phyloP scores from a whole-genome alignment of 345 rosid genomes.

The Corchorus olitorius region DNA sequence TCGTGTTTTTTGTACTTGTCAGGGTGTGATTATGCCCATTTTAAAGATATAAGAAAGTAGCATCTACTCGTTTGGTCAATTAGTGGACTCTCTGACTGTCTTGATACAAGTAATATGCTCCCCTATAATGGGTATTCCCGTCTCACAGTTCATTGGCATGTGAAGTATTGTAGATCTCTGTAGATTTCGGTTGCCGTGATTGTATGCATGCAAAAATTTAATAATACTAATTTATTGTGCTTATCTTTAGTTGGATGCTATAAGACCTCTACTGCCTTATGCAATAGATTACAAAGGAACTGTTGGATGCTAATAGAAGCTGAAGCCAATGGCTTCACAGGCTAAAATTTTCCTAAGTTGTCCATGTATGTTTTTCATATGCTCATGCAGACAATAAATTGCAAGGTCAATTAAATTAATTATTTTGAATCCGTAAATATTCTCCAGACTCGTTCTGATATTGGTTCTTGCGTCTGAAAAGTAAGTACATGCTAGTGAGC shows the following conservation, averaged over 20 bases:
- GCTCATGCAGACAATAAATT: background rate
- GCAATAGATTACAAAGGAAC: background rate
- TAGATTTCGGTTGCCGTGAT: background rate
- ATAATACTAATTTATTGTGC: background rate
- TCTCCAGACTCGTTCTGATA: conserved; percentile 1
- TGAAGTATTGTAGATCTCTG: background rate
- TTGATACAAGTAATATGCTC: background rate
- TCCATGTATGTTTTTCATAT: background rate
- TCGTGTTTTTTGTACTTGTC: background rate
- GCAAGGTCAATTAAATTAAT: background rate
- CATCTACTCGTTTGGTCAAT: background rate
- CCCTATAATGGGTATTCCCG: background rate
- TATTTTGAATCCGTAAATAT: conserved; percentile 6
- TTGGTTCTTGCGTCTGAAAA: background rate
- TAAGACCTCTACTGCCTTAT: background rate
- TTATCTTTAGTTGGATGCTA: conserved; percentile 4
- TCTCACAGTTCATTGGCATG: conserved; percentile 1
- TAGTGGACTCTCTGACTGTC: background rate
- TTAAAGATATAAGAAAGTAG: background rate
- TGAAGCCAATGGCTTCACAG: background rate
- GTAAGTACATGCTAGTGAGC: background rate
- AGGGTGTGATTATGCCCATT: background rate
- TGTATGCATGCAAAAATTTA: background rate
- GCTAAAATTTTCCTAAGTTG: background rate
- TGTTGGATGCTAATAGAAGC: conserved; percentile 12